These are phyloP conservation scores for Cadophora luteo-olivacea DNA, from an alignment of 2,329 filamentous ascomycete species.

Conservation along the genomic window DNA sequence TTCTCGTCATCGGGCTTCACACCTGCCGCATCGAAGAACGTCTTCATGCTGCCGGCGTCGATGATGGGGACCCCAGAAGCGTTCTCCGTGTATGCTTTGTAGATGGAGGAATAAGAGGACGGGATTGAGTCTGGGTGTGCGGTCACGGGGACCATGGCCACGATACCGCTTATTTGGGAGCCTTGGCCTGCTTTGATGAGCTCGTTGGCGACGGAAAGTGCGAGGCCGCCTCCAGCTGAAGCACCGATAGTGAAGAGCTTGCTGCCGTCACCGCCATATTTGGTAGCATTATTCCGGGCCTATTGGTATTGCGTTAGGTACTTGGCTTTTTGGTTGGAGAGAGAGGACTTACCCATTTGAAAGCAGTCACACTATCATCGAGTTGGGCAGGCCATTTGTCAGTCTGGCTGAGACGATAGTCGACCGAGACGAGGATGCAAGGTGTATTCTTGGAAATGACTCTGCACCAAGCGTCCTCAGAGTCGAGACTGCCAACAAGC, in stretches of 20 bases:
- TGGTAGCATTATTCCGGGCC: slow-evolving; percentile 30
- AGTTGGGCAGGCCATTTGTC: slow-evolving; percentile 42
- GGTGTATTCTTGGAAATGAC: slow-evolving; percentile 42
- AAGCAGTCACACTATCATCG: slow-evolving; percentile 39
- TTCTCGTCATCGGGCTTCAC: slow-evolving; percentile 28
- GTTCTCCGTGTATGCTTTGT: slow-evolving; percentile 36
- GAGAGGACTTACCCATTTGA: slow-evolving; percentile 33
- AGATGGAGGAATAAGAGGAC: slow-evolving; percentile 26
- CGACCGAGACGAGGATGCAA: slow-evolving; percentile 46
- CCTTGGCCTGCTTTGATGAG: slow-evolving; percentile 32
- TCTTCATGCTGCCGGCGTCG: slow-evolving; percentile 31
- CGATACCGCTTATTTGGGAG: slow-evolving; percentile 32
- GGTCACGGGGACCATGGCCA: slow-evolving; percentile 36
- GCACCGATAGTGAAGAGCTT: slow-evolving; percentile 35
- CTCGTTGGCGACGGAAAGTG: slow-evolving; percentile 34
- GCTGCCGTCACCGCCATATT: slow-evolving; percentile 24
- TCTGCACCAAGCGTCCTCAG: slow-evolving; percentile 46
- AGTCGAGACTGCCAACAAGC: slow-evolving; percentile 45
- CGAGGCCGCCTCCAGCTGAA: slow-evolving; percentile 39
- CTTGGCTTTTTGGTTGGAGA: not conserved
- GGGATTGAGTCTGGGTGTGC: slow-evolving; percentile 36
- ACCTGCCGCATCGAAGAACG: slow-evolving; percentile 31
- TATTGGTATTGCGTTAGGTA: slow-evolving; percentile 18
- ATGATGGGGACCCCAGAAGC: slow-evolving; percentile 33
- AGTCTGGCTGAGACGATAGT: slow-evolving; percentile 41